A percentile compares a stretch with the other conserved stretches of the same genome.
phyloP scores from a whole-genome alignment of 441 rosid species.

The Macaranga tanarius region DNA sequence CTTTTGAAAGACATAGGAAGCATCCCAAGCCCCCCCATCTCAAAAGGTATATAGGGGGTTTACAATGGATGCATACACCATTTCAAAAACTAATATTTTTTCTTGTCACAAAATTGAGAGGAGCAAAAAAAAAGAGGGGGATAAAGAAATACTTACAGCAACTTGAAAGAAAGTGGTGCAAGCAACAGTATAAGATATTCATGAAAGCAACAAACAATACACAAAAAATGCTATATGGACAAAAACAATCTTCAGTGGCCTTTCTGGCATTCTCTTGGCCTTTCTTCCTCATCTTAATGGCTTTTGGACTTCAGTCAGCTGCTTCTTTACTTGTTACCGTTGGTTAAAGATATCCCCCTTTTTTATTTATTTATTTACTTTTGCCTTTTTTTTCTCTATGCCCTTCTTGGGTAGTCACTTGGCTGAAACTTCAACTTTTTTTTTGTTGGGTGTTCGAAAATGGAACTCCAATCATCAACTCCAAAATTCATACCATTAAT shows the following conservation, averaged over 20 bases:
- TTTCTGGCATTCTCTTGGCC: constrained; percentile 30
- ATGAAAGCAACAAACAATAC: constrained; percentile 31
- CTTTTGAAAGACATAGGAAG: constrained; percentile 54
- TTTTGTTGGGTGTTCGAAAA: constrained; percentile 35
- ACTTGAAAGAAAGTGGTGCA: constrained; percentile 16
- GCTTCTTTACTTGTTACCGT: constrained; percentile 31
- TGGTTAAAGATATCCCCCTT: constrained; percentile 29
- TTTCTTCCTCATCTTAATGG: constrained; percentile 30
- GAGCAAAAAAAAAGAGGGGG: constrained; percentile 9
- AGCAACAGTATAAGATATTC: constrained; percentile 23
- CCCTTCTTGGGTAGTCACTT: constrained; percentile 24
- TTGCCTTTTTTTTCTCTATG: constrained; percentile 27
- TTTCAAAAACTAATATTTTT: constrained; percentile 2
- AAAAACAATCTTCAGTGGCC: constrained; percentile 28
- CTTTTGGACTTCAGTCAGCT: constrained; percentile 36
- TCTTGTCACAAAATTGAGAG: constrained; percentile 24
- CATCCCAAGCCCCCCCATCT: constrained; percentile 42
- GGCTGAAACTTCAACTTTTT: constrained; percentile 18
- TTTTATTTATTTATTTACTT: constrained; percentile 32
- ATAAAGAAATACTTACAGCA: constrained; percentile 22
- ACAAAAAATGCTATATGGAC: constrained; percentile 33
- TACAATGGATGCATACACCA: constrained; percentile 26
- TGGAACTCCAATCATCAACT: constrained; percentile 36
- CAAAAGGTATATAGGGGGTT: constrained; percentile 36
- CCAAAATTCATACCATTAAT: constrained; percentile 30